These are phyloP conservation scores for Nakataea oryzae DNA, from an alignment of 2,329 filamentous ascomycete genomes.

Conservation along the genomic window DNA sequence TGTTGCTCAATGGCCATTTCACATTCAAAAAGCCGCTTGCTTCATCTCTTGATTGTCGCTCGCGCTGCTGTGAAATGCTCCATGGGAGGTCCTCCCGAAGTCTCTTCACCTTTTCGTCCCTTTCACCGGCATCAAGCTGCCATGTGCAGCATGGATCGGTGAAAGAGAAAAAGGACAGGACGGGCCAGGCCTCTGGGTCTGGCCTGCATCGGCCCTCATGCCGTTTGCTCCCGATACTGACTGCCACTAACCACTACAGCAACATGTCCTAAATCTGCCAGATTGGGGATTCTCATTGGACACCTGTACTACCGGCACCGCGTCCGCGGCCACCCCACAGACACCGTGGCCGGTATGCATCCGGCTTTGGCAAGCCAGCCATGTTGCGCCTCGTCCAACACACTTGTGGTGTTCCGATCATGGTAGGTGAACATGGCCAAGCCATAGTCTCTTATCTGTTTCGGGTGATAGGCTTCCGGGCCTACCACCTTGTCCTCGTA, in stretches of 20 bases:
- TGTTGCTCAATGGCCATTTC: conserved; percentile 65
- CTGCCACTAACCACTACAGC: not conserved
- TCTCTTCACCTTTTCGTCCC: conserved; percentile 13
- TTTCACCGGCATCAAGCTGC: conserved; percentile 1
- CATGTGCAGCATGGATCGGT: not conserved
- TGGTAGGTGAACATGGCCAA: not conserved
- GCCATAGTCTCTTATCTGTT: not conserved
- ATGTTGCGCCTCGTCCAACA: not conserved
- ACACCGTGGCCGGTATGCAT: not conserved
- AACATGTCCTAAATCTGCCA: not conserved
- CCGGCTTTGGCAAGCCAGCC: not conserved
- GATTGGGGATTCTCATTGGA: not conserved
- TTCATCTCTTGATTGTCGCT: conserved; percentile 4
- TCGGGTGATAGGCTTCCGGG: not conserved
- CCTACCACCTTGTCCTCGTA: not conserved
- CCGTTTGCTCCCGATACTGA: not conserved
- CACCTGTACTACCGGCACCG: not conserved
- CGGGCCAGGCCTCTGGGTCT: not conserved
- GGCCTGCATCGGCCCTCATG: not conserved
- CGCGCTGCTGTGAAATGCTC: conserved; percentile 53
- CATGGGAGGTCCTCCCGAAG: conserved; percentile 71
- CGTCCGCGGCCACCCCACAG: not conserved
- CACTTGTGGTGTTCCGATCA: not conserved
- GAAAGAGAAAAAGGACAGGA: not conserved
- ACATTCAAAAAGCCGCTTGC: conserved; percentile 26